Conservation (phyloP, 495 filamentous ascomycete species). For the Talaromyces ruber region DNA sequence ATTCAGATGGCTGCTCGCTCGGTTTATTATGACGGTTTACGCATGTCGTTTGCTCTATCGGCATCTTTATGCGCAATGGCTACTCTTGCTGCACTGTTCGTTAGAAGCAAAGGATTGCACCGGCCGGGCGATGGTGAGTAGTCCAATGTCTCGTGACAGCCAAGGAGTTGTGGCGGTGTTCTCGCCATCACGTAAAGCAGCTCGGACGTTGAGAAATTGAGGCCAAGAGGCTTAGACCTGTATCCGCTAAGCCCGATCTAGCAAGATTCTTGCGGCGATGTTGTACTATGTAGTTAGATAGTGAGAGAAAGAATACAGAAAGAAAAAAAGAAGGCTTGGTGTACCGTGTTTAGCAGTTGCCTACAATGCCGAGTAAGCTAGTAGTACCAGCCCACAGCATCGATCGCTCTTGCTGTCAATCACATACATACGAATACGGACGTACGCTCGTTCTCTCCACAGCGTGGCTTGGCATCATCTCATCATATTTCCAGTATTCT, state of each 20-base stretch:
- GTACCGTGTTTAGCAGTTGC: background rate
- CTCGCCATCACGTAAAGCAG: background rate
- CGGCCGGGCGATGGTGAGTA: background rate
- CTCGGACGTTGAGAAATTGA: background rate
- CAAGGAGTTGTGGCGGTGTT: background rate
- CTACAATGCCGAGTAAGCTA: background rate
- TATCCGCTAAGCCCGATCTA: background rate
- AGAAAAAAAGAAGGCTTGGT: background rate
- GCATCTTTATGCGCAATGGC: constrained; percentile 42
- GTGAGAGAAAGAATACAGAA: background rate
- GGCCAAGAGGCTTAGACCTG: background rate
- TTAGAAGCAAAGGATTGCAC: constrained; percentile 35
- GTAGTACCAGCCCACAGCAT: background rate
- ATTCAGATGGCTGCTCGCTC: constrained; percentile 49
- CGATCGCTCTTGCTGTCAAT: background rate
- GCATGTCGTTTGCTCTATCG: constrained; percentile 45
- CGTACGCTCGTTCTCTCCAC: background rate
- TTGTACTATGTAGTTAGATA: too few relatives aligned
- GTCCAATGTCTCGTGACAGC: background rate
- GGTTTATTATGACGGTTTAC: constrained; percentile 52
- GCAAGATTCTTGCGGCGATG: background rate
- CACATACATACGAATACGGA: background rate
- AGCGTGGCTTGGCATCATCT: background rate
- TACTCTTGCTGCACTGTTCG: constrained; percentile 42
- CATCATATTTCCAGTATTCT: background rate